phyloP scores from a whole-genome alignment of 2,329 filamentous ascomycete genomes.

The Eutypa lata region DNA sequence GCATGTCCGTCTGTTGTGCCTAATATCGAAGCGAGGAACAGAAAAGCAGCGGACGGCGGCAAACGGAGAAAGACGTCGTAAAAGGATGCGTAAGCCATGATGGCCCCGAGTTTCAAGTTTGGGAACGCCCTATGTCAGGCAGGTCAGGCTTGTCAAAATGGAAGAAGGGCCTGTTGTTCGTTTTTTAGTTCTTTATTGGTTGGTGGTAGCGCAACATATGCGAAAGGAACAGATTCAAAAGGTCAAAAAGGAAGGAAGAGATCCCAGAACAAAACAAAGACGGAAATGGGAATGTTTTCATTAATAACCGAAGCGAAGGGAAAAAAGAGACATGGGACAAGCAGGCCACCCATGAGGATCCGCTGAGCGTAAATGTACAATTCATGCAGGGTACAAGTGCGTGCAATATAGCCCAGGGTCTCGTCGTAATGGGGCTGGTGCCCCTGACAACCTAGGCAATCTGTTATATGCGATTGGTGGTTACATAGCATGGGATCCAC shows the following conservation, averaged over 20 bases:
- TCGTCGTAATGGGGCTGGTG: not conserved
- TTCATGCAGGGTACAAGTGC: not conserved
- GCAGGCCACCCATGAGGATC: not conserved
- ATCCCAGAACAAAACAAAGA: not conserved
- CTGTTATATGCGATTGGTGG: not conserved
- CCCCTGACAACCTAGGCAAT: not conserved
- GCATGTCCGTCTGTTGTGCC: conserved; percentile 33
- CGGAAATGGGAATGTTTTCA: not conserved
- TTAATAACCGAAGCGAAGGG: not conserved
- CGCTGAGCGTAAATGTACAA: not conserved
- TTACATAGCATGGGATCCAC: not conserved
- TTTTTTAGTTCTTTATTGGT: not conserved
- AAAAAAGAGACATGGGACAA: not conserved
- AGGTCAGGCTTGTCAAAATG: no score
- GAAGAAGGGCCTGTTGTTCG: not conserved
- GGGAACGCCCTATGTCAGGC: not conserved
- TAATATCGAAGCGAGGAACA: conserved; percentile 33
- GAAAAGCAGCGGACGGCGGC: conserved; percentile 30
- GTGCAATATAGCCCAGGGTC: not conserved
- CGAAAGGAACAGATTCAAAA: not conserved
- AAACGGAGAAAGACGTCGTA: conserved; percentile 32
- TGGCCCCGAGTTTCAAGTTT: conserved; percentile 13
- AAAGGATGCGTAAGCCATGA: conserved; percentile 30
- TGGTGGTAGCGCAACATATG: not conserved
- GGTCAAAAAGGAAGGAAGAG: not conserved